phyloP scores from a whole-genome alignment of 2,329 filamentous ascomycete species.

The Trichoderma harzianum region DNA sequence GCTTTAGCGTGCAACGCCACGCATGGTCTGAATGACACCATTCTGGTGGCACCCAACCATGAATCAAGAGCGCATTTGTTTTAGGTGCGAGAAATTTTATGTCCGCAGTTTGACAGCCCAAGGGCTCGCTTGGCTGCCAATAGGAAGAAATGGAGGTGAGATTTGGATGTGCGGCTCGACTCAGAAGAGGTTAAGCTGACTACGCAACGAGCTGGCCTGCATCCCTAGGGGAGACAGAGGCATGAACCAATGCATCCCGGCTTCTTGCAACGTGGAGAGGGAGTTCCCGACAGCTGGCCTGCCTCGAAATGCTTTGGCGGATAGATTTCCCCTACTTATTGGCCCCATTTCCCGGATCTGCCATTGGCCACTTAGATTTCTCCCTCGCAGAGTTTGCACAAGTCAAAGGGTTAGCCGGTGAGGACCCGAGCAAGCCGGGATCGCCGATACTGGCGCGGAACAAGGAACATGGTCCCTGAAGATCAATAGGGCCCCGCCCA shows the following conservation, averaged over 20 bases:
- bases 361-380: constrained; percentile 4
- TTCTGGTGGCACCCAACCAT: constrained; percentile 13
- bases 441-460: constrained; percentile 8
- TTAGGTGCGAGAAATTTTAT: not conserved
- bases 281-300: not conserved
- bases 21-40: constrained; percentile 19
- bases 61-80: not conserved
- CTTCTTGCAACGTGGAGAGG: not conserved
- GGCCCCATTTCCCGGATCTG: not conserved
- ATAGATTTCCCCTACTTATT: not conserved
- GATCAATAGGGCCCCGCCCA: constrained; percentile 4
- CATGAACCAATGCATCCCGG: not conserved
- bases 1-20: constrained; percentile 18
- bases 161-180: not conserved
- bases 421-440: constrained; percentile 7
- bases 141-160: not conserved
- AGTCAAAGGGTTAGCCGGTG: not conserved
- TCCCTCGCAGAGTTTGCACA: not conserved
- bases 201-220: not conserved
- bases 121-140: not conserved
- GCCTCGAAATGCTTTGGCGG: not conserved
- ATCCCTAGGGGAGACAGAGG: not conserved
- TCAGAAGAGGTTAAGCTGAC: not conserved
- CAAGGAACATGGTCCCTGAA: constrained; percentile 7
- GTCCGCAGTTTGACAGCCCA: not conserved